These are phyloP conservation scores for Metschnikowia dekortorum DNA, from an alignment of 805 yeast genomes.

Conservation along the genomic window DNA sequence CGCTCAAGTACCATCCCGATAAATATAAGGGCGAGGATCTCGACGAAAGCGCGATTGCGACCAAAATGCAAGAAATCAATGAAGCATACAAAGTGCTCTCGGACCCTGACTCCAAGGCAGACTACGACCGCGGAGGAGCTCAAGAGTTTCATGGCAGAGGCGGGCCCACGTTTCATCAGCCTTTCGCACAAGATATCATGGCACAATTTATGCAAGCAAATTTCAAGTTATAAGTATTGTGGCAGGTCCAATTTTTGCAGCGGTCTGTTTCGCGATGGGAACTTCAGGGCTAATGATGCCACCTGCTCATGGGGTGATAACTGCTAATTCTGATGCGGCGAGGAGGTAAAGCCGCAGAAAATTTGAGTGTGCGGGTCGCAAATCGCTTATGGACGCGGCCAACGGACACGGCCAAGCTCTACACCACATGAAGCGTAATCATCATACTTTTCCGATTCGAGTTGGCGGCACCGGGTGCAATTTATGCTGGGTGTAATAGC, in stretches of 20 bases:
- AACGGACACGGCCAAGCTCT: background rate
- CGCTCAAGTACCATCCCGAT: slow-evolving; percentile 88
- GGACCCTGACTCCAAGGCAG: slow-evolving; percentile 55
- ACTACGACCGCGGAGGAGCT: slow-evolving; percentile 57
- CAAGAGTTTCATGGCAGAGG: slow-evolving; percentile 8
- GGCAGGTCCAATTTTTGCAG: background rate
- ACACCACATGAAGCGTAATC: background rate
- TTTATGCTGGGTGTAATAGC: too few relatives aligned
- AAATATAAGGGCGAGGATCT: slow-evolving; percentile 68
- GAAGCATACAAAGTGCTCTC: slow-evolving; percentile 87
- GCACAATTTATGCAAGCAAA: slow-evolving; percentile 12
- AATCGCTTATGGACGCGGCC: background rate
- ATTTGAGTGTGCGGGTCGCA: background rate
- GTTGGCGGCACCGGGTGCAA: background rate
- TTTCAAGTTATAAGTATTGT: background rate
- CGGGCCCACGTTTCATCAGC: slow-evolving; percentile 7
- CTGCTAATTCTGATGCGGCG: background rate
- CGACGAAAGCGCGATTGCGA: slow-evolving; percentile 65
- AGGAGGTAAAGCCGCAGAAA: background rate
- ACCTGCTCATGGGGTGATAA: background rate
- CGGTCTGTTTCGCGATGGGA: background rate
- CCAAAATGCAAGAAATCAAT: slow-evolving; percentile 86
- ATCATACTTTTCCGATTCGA: background rate
- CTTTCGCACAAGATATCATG: slow-evolving; percentile 11
- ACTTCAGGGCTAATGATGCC: background rate